Base-by-base conservation (phyloP, 2,329 filamentous ascomycete species). In the Fusarium mexicanum region DNA sequence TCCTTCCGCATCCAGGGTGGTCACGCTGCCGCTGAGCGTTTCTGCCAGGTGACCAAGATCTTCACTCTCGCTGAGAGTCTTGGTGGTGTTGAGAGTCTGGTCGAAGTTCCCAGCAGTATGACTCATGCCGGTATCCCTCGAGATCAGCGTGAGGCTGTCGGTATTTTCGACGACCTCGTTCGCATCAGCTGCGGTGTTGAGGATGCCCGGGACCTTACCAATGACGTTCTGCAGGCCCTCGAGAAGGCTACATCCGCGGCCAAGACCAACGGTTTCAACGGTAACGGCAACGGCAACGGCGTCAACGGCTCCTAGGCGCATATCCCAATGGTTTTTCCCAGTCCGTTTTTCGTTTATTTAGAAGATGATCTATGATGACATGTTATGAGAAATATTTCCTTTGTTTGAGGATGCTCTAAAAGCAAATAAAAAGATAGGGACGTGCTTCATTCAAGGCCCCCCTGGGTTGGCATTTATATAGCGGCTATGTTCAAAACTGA, bases 51-150 rank as follows among this genome's bases (percentile, higher is more conserved):
- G 68, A 98, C 95, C 48, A 91, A 91, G 80, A 91, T 99, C 82
- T 98, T 98, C 85, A 98, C 95, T 4, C 88, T 99, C 12, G 96
- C 96, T 37, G 96, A 99, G 88, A 94, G 91, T 67, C 86, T 99
- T 31, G 96, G 96, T 69, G 96, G 96, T 63, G 93, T 99, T 54
- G 96, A 99, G 89, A 93, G 90, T 79, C 87, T 99, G 71, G 92
- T 95, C 77, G 96, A 99, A 85, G 90, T 99, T 6, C 96, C 96
- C 29, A 94, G 93, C 78, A 94, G 91, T 84, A 99, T 99, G 96
- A 99, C 96, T 24, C 96, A 99, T 83, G 94, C 95, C 31, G 96
- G 96, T 67, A 99, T 99, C 75, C 96, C 96, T 57, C 91, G 89
- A 81, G 95, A 95, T 70, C 91, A 97, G 86, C 89, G 96, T 66